Evolutionary conservation across 148 eudicot species (phyloP).

Genomic region (Talinum fruticosum): DNA sequence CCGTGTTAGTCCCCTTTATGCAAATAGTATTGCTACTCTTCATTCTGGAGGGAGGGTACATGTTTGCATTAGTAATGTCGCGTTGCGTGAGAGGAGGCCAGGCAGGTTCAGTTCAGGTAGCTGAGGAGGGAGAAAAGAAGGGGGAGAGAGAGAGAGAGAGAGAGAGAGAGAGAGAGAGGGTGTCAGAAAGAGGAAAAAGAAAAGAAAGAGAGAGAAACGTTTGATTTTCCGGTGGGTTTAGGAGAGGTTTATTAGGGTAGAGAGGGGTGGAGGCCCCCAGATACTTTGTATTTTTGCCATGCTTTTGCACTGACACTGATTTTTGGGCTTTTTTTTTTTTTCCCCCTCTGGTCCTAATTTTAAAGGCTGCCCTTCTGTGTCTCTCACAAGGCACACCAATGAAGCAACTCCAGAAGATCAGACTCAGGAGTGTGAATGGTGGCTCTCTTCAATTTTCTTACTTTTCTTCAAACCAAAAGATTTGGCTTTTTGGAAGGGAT

Average conservation of each 20-base stretch:
- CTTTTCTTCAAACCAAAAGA: too few relatives aligned
- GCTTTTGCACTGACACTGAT: background rate
- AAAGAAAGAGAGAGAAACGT: background rate
- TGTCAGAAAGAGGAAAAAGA: background rate
- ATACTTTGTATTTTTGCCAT: background rate
- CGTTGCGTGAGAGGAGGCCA: slow-evolving; percentile 1
- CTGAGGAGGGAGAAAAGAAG: background rate
- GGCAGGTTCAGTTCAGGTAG: background rate
- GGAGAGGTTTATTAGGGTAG: slow-evolving; percentile 30
- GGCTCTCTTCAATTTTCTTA: too few relatives aligned
- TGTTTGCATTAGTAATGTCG: slow-evolving; percentile 1
- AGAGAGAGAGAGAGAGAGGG: background rate
- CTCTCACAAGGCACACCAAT: background rate
- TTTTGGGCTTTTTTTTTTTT: background rate
- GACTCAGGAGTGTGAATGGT: background rate
- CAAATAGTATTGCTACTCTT: background rate
- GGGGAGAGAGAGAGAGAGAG: background rate
- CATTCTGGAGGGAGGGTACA: background rate
- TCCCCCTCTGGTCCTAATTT: background rate
- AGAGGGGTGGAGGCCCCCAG: slow-evolving; percentile 6
- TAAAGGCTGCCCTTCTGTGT: background rate
- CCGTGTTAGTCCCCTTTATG: background rate
- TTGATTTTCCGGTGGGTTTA: slow-evolving; percentile 30
- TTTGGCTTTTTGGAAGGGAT: too few relatives aligned
- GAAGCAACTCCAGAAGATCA: background rate